Percentiles rank a stretch among this genome's conserved stretches.
Conservation (phyloP, 2,329 filamentous ascomycete genomes). For the Cadophora sp. region DNA sequence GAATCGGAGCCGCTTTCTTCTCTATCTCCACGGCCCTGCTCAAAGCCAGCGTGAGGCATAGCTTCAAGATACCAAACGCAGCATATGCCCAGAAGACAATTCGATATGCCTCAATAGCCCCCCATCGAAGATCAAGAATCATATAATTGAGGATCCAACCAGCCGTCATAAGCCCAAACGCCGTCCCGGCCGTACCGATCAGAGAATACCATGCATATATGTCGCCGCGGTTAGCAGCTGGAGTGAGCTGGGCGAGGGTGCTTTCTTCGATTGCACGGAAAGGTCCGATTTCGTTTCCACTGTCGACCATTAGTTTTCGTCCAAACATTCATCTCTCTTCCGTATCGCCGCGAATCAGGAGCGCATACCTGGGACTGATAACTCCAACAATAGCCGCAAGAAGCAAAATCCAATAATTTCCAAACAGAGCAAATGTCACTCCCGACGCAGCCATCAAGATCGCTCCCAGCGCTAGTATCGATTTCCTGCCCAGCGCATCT, state of each 20-base stretch:
- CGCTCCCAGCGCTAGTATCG: conserved; percentile 61
- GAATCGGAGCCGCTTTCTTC: conserved; percentile 44
- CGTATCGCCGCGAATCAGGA: neutral
- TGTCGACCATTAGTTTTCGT: conserved; percentile 37
- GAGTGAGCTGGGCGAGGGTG: conserved; percentile 62
- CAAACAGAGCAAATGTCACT: conserved; percentile 57
- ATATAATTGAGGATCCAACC: conserved; percentile 66
- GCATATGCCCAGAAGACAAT: conserved; percentile 65
- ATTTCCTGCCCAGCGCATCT: conserved; percentile 61
- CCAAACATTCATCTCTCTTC: neutral
- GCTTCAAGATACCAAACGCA: conserved; percentile 61
- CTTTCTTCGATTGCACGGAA: conserved; percentile 69
- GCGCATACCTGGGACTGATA: conserved; percentile 59
- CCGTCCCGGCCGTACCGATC: conserved; percentile 64
- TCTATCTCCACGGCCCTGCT: conserved; percentile 51
- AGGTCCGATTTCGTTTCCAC: conserved; percentile 69
- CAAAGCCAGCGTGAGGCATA: conserved; percentile 58
- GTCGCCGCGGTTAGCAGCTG: conserved; percentile 54
- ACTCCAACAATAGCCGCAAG: conserved; percentile 65
- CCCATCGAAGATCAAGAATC: conserved; percentile 52
- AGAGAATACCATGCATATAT: conserved; percentile 69
- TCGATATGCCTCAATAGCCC: conserved; percentile 56
- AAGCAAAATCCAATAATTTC: conserved; percentile 65
- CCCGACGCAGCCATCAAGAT: conserved; percentile 63
- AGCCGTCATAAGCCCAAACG: conserved; percentile 63